Base-by-base conservation (phyloP, 208 protist genomes). In the Trypanosoma platydactyli region DNA sequence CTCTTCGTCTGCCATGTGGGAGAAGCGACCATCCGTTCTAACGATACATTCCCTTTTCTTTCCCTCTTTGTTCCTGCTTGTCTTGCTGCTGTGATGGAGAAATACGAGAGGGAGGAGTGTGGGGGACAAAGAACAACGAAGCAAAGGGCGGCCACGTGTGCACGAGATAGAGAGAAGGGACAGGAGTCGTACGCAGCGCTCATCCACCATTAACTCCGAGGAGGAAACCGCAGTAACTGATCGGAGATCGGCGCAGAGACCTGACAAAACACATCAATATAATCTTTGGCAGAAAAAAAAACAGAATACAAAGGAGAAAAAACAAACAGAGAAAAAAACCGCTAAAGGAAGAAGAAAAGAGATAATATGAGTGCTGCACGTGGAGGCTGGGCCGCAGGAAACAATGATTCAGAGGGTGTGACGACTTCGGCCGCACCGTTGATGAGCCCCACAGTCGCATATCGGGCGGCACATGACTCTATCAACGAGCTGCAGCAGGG, bases 401-500 rank as follows among this genome's bases (percentile, higher is more conserved):
- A 54, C 53, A 66, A 61, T 24, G 69, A 70, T 41, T 73, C 42
- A 15, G 77, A 79, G 29, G 73, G 50, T 22, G 68, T 76, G 60
- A 68, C 71, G 68, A 30, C 73, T 29, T 45, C 70, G 30, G 59
- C 51, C 20, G 60, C 74, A 49, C 44, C 52, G 13, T 63, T 63
- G n/a, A 67, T 79, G 59, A 76, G 48, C 41, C 62, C 84, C 25
- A 64, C 78, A 50, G 62, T 64, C 45, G 76, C 81, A 15, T 86
- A 86, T 66, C 76, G 71, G 46, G 79, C 66, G 53, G 68, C 79
- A 1, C 73, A 82, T 58, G 73, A 81, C 20, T 68, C 62, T 16
- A 61, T 79, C 33, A 35, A 61, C 33, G 58, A 53, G 16, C 55
- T 91, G 13, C 71, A 73, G 11, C 68, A 79, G 13, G 77, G 67